Base-by-base conservation (phyloP, 345 rosid species). In the Eutrema heterophyllum region DNA sequence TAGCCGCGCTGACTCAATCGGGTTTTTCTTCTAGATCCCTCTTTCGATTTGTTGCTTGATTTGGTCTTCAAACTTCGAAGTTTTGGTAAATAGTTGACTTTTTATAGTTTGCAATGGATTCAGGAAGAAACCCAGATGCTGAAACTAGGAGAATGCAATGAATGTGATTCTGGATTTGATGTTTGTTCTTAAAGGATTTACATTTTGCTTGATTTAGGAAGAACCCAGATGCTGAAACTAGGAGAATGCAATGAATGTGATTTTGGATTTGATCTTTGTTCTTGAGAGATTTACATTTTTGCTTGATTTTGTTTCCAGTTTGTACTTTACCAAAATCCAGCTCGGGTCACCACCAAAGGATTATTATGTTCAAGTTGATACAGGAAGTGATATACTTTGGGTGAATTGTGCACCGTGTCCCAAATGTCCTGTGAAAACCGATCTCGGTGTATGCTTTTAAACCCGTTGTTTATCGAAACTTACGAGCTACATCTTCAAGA, bases 301-400 rank as follows among this genome's bases (percentile, higher is more conserved):
- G 44, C 3, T 79, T 48, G 18, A 50, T 68, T 66, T 33, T 67
- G 32, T 78, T 27, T 46, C 44, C 75, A 95, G 99, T 76, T 86
- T 95, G 33, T 95, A 92, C 81, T 95, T 84, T 58, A 82, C 96
- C 6, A 85, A 90, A 74, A 83, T 95, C 75, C 84, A 86, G 52
- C 78, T 95, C 9, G 99, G 97, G n/a, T 83, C 77, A 14, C 99
- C 99, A 32, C 53, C 96, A 58, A 83, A 80, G 78, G 89, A 88
- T 10, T 88, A 83, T 45, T 81, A 68, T 44, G 99, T 95, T 51
- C 99, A 95, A 83, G 96, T 95, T 78, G 99, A 95, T 69, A 91
- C 97, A 10, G 97, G 99, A 71, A 95, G 97, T 77, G 99, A 95
- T 81, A 81, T 87, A 80, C 86, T 95, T 7, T 95, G 99, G 99